Evolutionary conservation across 75 land plant genomes (phyloP), one percentile per base, ranked within the genome.

Genomic region (Selaginella tamariscina): DNA sequence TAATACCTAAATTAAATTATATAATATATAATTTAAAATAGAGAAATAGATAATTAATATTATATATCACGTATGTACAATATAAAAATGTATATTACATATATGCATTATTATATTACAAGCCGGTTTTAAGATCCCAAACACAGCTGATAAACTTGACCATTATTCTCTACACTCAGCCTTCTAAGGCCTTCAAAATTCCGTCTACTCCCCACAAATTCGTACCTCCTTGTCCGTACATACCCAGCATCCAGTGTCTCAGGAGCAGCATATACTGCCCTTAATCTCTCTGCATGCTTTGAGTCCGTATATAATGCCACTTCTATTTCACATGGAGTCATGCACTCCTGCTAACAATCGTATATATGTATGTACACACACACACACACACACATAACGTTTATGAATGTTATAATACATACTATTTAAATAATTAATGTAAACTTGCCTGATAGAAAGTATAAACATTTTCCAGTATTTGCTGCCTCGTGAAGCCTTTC

Each of bases 231-330:
- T 56, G 82, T 77, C 15, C 11, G 49, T 5, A 39, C 49, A 15
- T 39, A 39, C 11, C 49, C 49, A 39, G 49, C 49, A 5, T 39
- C 49, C 11, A 39, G 11, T 27, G 86, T 73, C 54, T 80, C 84
- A 54, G 76, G 77, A 27, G 82, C 78, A 13, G 86, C 73, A 68
- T 93, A 93, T 1, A 80, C 32, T 24, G 82, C 44, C 54, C 98
- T 72, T 0, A 93, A 84, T 32, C 80, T 54, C 68, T 93, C 96
- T 54, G 86, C 96, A 64, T 93, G 96, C 74, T 81, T 89, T n/a
- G 98, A 93, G 60, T 93, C 98, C 27, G 88, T 85, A 69, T 93
- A 83, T 20, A 93, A 78, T 1, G 98, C 95, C 8, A 80, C 75
- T 15, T 39, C 85, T 64, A 89, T 74, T 74, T 93, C 98, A 39